Conservation (phyloP, 129 eudicot genomes). For the Rutidosis leptorrhynchoides region DNA sequence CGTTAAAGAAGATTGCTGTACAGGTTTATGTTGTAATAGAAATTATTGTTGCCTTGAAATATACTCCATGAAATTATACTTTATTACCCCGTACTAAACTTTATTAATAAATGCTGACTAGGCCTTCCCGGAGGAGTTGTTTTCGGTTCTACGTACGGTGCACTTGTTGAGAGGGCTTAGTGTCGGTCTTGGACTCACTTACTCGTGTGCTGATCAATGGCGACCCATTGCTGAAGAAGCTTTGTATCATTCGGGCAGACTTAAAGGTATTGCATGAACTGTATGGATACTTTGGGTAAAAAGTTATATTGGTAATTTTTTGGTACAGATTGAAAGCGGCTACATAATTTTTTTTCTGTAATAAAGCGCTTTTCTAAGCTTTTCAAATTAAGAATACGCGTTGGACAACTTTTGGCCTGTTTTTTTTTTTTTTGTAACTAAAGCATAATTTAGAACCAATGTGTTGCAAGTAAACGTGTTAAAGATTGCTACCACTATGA, state of each 20-base stretch:
- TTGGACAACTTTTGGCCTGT: background rate
- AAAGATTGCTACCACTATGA: background rate
- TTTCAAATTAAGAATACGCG: background rate
- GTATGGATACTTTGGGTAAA: background rate
- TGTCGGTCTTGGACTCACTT: constrained; percentile 82
- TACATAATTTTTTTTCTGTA: background rate
- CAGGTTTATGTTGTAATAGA: constrained; percentile 41
- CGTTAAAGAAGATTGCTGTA: constrained; percentile 76
- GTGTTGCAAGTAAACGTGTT: background rate
- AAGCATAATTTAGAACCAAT: background rate
- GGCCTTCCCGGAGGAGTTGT: constrained; percentile 96
- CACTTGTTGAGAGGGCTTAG: constrained; percentile 91
- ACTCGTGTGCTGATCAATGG: constrained; percentile 94
- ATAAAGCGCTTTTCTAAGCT: background rate
- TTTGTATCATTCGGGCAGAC: constrained; percentile 66
- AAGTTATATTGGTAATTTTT: background rate
- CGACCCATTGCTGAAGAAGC: constrained; percentile 94
- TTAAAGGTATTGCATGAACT: constrained; percentile 47
- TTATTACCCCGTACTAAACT: background rate
- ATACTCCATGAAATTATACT: constrained; percentile 1
- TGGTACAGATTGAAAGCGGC: background rate
- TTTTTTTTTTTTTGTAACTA: too few species aligned
- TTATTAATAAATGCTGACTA: constrained; percentile 15
- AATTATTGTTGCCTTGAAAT: constrained; percentile 1
- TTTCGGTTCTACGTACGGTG: constrained; percentile 90